Base-by-base conservation (phyloP, 106 monocot genomes). In the Dendrobium nobile region DNA sequence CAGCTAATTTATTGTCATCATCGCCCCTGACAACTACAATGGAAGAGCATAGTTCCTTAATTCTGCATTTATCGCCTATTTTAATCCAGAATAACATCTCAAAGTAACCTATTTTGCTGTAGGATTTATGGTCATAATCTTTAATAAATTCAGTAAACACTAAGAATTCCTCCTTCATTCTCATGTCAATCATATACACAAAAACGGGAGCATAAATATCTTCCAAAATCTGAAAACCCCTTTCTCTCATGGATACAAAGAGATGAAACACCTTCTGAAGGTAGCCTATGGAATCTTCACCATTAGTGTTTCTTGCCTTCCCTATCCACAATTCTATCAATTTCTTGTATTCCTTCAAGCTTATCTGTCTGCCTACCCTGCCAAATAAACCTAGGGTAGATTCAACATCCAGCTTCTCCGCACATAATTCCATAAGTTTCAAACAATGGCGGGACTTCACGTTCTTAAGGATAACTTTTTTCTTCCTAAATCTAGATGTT, bases 81-180 rank as follows among this genome's bases (percentile, higher is more conserved):
- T 82, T 90, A 74, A 95, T 92, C 78, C 77, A 95, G 72, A 93
- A 82, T 78, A 95, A 51, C 92, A 93, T 98, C 81, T 91, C 88
- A 86, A 93, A 91, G 79, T 91, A 98, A 61, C 82, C 88, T 54
- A 95, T 82, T 88, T 95, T 92, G 3, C 67, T 80, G 68, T 9
- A 81, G 22, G 87, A 84, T 47, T 51, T 55, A 51, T 80, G 86
- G 77, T 85, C 87, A 45, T 83, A 86, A 42, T 91, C 87, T 79
- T 84, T 95, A 33, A 93, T 85, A 42, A 92, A 77, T 42, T 84
- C 74, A 91, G 84, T 75, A 45, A 98, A 87, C 61, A 78, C 22
- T 13, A 87, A 77, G 77, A 95, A 98, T 68, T 98, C 95, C 43
- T 91, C 73, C 15, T 44, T 72, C 92, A 92, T 82, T 84, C 83